A percentile compares a stretch with the other conserved stretches of the same genome.
phyloP scores from a whole-genome alignment of 2,329 filamentous ascomycete genomes.

The Penicillium paneum region DNA sequence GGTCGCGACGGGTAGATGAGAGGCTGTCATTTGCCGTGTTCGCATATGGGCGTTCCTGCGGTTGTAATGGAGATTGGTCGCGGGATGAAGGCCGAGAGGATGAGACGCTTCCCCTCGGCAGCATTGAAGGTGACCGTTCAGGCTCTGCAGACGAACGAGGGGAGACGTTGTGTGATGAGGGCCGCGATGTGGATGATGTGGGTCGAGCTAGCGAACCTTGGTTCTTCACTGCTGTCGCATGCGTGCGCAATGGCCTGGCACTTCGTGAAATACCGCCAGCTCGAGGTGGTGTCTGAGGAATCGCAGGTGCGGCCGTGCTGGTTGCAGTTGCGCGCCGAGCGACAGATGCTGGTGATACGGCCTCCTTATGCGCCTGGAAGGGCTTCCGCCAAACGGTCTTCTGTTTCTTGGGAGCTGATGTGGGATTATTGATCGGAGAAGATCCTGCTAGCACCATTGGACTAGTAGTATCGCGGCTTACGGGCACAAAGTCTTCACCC shows the following conservation, averaged over 20 bases:
- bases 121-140: conserved; percentile 18
- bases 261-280: conserved; percentile 33
- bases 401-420: conserved; percentile 55
- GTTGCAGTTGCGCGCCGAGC: conserved; percentile 28
- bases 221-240: conserved; percentile 39
- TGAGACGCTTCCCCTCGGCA: conserved; percentile 16
- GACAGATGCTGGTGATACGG: conserved; percentile 39
- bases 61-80: conserved; percentile 22
- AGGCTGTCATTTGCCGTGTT: conserved; percentile 15
- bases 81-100: conserved; percentile 27
- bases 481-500: conserved; percentile 76
- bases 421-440: conserved; percentile 41
- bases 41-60: conserved; percentile 9
- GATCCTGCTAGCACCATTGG: conserved; percentile 55
- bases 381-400: conserved; percentile 62
- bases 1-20: conserved; percentile 15
- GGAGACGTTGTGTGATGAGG: conserved; percentile 28
- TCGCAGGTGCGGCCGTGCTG: conserved; percentile 38
- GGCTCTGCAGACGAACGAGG: conserved; percentile 25
- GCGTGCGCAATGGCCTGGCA: conserved; percentile 35
- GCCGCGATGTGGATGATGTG: conserved; percentile 32
- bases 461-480: conserved; percentile 47
- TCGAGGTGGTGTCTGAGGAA: conserved; percentile 37
- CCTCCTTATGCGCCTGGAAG: conserved; percentile 60
- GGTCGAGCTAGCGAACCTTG: conserved; percentile 36